Conservation (phyloP, 2,329 filamentous ascomycete genomes). For the Paecilomyces variotii region DNA sequence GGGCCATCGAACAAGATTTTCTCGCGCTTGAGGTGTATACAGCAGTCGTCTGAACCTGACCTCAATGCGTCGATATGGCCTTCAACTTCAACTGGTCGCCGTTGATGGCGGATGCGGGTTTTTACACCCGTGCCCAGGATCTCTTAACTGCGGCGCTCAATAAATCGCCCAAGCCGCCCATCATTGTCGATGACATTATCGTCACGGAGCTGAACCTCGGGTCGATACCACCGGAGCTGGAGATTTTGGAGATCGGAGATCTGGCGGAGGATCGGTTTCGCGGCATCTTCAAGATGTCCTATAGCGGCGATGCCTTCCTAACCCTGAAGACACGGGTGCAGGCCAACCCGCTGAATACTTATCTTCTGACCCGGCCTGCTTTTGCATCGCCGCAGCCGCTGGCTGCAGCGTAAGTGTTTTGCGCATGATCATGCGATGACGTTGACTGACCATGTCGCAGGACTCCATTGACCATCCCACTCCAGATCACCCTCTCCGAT, state of each 20-base stretch:
- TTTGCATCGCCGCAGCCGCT: conserved; percentile 91
- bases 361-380: conserved; percentile 78
- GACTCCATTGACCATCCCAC: conserved; percentile 88
- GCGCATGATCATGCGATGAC: background rate
- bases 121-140: conserved; percentile 84
- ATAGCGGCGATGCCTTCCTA: conserved; percentile 88
- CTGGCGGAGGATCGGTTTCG: conserved; percentile 93
- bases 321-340: conserved; percentile 94
- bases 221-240: conserved; percentile 85
- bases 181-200: conserved; percentile 98
- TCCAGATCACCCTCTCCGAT: conserved; percentile 92
- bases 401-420: conserved; percentile 57
- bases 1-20: background rate
- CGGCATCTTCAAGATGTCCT: conserved; percentile 99
- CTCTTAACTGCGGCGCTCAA: conserved; percentile 92
- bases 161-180: conserved; percentile 95
- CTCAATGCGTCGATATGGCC: conserved; percentile 58
- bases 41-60: background rate
- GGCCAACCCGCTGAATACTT: conserved; percentile 95
- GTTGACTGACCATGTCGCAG: conserved; percentile 16
- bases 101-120: conserved; percentile 86
- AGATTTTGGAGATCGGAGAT: conserved; percentile 96
- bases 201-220: conserved; percentile 97
- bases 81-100: conserved; percentile 99
- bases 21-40: background rate